Evolutionary conservation across 2,329 filamentous ascomycete genomes (phyloP).

Genomic region (Pezicula neosporulosa): DNA sequence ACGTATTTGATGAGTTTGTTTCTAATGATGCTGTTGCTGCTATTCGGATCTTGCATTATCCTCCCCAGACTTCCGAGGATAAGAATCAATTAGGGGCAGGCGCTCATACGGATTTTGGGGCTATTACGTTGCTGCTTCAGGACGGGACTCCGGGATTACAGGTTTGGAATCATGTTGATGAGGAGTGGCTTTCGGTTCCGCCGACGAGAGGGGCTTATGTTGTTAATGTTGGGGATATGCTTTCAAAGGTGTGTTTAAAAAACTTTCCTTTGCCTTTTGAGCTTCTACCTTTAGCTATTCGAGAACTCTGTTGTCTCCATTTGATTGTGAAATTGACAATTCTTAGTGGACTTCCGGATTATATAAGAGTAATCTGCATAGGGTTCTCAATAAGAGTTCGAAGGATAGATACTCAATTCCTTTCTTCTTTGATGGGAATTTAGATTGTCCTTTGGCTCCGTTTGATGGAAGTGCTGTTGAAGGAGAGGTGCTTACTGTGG

Average conservation of each 20-base stretch:
- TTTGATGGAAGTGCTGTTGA: constrained; percentile 2
- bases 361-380: constrained; percentile 46
- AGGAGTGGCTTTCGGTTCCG: constrained; percentile 37
- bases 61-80: constrained; percentile 30
- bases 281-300: neutral
- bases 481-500: constrained; percentile 2
- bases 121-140: constrained; percentile 48
- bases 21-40: constrained; percentile 33
- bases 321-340: neutral
- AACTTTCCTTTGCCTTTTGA: neutral
- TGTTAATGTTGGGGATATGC: constrained; percentile 44
- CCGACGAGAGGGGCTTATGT: constrained; percentile 40
- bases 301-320: no score
- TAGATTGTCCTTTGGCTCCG: constrained; percentile 30
- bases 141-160: constrained; percentile 42
- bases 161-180: constrained; percentile 38
- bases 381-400: constrained; percentile 46
- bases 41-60: constrained; percentile 43
- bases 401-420: constrained; percentile 47
- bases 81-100: constrained; percentile 25
- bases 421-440: constrained; percentile 49
- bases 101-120: constrained; percentile 48
- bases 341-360: constrained; percentile 39
- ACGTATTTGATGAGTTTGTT: constrained; percentile 37
- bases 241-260: constrained; percentile 21